These are phyloP conservation scores for Debaryomyces fabryi DNA, from an alignment of 1,139 yeast species.

Conservation along the genomic window DNA sequence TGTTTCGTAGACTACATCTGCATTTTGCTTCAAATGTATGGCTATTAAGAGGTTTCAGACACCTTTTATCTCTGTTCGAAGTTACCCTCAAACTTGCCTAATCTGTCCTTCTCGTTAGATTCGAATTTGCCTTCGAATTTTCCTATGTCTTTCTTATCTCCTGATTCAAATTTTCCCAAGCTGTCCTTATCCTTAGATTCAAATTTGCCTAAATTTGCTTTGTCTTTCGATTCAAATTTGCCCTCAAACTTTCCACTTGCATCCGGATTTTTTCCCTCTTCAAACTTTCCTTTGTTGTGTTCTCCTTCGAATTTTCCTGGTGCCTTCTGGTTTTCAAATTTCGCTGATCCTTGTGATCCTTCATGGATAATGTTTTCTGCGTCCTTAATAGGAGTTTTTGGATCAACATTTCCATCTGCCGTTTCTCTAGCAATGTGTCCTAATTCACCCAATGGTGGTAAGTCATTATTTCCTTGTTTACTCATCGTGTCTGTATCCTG, in stretches of 20 bases:
- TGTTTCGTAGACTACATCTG: not conserved
- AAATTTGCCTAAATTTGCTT: slow-evolving; percentile 19
- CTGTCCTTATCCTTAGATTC: slow-evolving; percentile 20
- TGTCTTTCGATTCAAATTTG: slow-evolving; percentile 20
- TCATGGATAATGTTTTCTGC: not conserved
- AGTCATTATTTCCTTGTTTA: slow-evolving; percentile 2
- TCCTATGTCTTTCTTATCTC: slow-evolving; percentile 11
- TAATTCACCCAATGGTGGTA: slow-evolving; percentile 27
- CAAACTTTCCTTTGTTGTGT: slow-evolving; percentile 15
- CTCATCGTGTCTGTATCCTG: not conserved
- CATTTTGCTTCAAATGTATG: not conserved
- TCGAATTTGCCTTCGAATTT: slow-evolving; percentile 18
- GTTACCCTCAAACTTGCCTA: not conserved
- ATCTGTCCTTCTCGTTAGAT: not conserved
- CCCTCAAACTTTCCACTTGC: slow-evolving; percentile 12
- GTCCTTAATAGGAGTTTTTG: slow-evolving; percentile 8
- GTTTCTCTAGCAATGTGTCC: slow-evolving; percentile 21
- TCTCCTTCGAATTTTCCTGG: slow-evolving; percentile 19
- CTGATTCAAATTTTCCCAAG: slow-evolving; percentile 19
- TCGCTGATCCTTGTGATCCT: slow-evolving; percentile 12
- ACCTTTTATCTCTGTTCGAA: not conserved
- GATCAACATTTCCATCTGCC: slow-evolving; percentile 8
- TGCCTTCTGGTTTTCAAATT: slow-evolving; percentile 12
- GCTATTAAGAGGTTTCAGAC: not conserved
- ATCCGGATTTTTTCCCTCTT: slow-evolving; percentile 6